These are phyloP conservation scores for Orychophragmus violaceus DNA, from an alignment of 345 rosid genomes.

Conservation along the genomic window DNA sequence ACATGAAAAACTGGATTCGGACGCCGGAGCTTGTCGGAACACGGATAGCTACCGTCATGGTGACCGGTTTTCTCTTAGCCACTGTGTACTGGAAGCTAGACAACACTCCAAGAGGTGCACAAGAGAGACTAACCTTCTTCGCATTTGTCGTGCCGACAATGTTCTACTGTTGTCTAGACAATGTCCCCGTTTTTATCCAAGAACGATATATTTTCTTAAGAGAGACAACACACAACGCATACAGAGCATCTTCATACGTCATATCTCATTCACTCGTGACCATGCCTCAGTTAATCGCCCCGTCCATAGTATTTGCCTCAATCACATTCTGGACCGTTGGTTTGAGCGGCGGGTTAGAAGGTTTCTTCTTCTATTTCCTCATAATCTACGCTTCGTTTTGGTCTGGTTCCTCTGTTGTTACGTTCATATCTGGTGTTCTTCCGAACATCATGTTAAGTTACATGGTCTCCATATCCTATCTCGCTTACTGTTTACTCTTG, in stretches of 20 bases:
- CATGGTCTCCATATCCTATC: conserved; percentile 35
- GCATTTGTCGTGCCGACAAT: conserved; percentile 35
- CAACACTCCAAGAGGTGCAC: conserved; percentile 31
- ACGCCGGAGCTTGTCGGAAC: conserved; percentile 18
- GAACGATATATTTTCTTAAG: conserved; percentile 71
- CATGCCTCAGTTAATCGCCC: conserved; percentile 33
- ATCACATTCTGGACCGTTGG: conserved; percentile 45
- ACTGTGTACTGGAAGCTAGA: conserved; percentile 54
- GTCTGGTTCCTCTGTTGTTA: conserved; percentile 58
- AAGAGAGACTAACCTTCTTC: conserved; percentile 37
- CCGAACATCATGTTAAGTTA: conserved; percentile 35
- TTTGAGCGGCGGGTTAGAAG: conserved; percentile 33
- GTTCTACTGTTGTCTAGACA: conserved; percentile 34
- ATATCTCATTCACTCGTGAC: conserved; percentile 37
- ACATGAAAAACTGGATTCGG: conserved; percentile 25
- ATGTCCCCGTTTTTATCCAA: conserved; percentile 41
- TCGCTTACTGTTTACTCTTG: conserved; percentile 33
- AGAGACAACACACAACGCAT: conserved; percentile 42
- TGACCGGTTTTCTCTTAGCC: conserved; percentile 38
- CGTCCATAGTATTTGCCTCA: conserved; percentile 29
- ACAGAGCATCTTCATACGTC: conserved; percentile 40
- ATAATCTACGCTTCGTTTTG: conserved; percentile 44
- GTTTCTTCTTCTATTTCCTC: conserved; percentile 35
- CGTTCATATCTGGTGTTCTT: conserved; percentile 37
- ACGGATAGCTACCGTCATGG: conserved; percentile 2